Conservation (phyloP, 208 protist species). For the Porcisia hertigi region DNA sequence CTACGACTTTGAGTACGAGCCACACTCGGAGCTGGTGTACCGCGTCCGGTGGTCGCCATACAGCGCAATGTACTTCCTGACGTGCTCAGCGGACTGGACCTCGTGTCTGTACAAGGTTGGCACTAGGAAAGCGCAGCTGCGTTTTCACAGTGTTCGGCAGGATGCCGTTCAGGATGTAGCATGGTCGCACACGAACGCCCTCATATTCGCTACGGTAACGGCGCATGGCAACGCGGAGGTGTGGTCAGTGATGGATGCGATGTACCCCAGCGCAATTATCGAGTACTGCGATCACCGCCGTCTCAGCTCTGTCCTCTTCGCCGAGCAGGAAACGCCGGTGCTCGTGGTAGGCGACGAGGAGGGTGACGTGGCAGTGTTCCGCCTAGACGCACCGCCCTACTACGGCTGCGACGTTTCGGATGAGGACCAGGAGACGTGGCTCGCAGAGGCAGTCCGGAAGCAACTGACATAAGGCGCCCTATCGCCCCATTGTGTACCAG, state of each 20-base stretch:
- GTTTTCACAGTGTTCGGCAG: conserved; percentile 85
- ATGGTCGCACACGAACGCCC: conserved; percentile 91
- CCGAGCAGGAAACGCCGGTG: conserved; percentile 82
- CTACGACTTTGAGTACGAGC: conserved; percentile 93
- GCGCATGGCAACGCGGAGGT: conserved; percentile 85
- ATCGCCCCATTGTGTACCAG: no score
- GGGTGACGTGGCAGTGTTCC: conserved; percentile 88
- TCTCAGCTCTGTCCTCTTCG: conserved; percentile 85
- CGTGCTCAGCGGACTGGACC: conserved; percentile 96
- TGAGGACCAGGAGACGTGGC: conserved; percentile 81
- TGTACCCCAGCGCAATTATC: conserved; percentile 69
- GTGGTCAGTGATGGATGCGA: conserved; percentile 74
- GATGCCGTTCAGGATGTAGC: conserved; percentile 93
- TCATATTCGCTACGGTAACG: conserved; percentile 93
- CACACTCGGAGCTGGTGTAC: conserved; percentile 95
- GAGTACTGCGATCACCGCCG: conserved; percentile 72
- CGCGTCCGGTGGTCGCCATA: conserved; percentile 93
- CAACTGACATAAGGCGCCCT: conserved; percentile 28
- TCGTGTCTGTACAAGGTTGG: conserved; percentile 92
- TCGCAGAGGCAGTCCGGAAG: conserved; percentile 74
- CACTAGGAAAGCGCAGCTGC: conserved; percentile 49
- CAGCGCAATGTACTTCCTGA: conserved; percentile 90
- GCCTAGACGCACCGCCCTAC: conserved; percentile 46
- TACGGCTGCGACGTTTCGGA: conserved; percentile 52
- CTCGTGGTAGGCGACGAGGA: conserved; percentile 90